Percentiles rank a stretch among this genome's conserved stretches.
phyloP scores from a whole-genome alignment of 345 rosid genomes.

The Euphorbia pulcherrima region DNA sequence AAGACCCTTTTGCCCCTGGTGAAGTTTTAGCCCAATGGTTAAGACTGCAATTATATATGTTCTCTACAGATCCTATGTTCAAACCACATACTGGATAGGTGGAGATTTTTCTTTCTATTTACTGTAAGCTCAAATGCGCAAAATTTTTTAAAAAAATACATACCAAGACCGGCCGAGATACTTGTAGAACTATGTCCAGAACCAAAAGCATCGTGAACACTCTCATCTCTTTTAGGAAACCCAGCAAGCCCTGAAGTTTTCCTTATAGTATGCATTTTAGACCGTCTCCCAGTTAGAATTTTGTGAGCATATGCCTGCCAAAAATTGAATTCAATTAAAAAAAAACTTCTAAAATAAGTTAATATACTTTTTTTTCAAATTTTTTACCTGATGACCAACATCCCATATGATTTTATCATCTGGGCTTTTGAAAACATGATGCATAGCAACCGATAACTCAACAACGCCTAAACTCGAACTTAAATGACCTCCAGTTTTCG shows the following conservation, averaged over 20 bases:
- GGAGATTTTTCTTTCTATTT: too few relatives aligned
- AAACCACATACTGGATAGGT: too few relatives aligned
- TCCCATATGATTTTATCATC: slow-evolving; percentile 75
- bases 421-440: slow-evolving; percentile 58
- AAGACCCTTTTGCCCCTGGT: too few relatives aligned
- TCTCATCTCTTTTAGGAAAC: slow-evolving; percentile 73
- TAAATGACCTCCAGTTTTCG: slow-evolving; percentile 65
- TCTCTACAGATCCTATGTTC: too few relatives aligned
- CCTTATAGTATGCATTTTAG: slow-evolving; percentile 62
- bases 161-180: slow-evolving; percentile 81
- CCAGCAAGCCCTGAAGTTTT: slow-evolving; percentile 71
- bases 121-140: too few relatives aligned
- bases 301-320: slow-evolving; percentile 70
- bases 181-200: slow-evolving; percentile 76
- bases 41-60: too few relatives aligned
- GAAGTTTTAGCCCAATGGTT: too few relatives aligned
- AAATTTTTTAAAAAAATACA: not conserved
- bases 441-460: slow-evolving; percentile 58
- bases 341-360: not conserved
- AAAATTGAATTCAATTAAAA: not conserved
- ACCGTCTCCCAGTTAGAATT: slow-evolving; percentile 72
- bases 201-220: slow-evolving; percentile 63
- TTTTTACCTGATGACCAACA: slow-evolving; percentile 70
- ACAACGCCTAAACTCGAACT: slow-evolving; percentile 66
- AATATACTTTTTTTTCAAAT: not conserved